Evolutionary conservation across 140 eudicot genomes (phyloP).

Genomic region (Anethum foeniculum): DNA sequence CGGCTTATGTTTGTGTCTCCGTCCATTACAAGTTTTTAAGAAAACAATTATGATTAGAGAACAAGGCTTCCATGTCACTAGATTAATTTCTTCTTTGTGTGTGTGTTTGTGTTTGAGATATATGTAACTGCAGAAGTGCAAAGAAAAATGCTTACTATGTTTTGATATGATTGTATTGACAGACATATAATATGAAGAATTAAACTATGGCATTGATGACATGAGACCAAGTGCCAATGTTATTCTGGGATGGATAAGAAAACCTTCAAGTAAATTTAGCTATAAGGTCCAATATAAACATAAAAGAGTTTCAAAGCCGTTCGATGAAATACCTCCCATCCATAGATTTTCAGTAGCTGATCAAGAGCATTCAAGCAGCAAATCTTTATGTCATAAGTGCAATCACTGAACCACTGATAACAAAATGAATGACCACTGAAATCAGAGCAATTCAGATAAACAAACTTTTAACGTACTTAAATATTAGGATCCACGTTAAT

Average conservation of each 20-base stretch:
- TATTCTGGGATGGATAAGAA: not conserved
- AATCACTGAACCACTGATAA: conserved; percentile 84
- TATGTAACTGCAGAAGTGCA: not conserved
- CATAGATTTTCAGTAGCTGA: conserved; percentile 49
- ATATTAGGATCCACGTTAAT: not conserved
- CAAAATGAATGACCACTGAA: not conserved
- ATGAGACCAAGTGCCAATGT: not conserved
- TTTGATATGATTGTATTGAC: not conserved
- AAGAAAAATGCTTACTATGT: not conserved
- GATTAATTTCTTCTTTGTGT: not conserved
- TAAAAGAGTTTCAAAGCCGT: not conserved
- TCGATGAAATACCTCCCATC: conserved; percentile 73
- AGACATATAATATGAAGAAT: not conserved
- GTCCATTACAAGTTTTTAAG: too few relatives aligned
- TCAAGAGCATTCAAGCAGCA: conserved; percentile 59
- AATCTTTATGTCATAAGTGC: conserved; percentile 54
- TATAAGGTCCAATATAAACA: not conserved
- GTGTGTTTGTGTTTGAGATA: not conserved
- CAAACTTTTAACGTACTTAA: not conserved
- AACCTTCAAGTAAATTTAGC: too few relatives aligned
- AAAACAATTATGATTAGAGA: too few relatives aligned
- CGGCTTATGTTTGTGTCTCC: too few relatives aligned
- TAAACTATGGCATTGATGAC: not conserved
- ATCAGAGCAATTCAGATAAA: not conserved
- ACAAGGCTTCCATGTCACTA: too few relatives aligned